Evolutionary conservation across 306 rosid species (phyloP).

Genomic region (Cicer bijugum): DNA sequence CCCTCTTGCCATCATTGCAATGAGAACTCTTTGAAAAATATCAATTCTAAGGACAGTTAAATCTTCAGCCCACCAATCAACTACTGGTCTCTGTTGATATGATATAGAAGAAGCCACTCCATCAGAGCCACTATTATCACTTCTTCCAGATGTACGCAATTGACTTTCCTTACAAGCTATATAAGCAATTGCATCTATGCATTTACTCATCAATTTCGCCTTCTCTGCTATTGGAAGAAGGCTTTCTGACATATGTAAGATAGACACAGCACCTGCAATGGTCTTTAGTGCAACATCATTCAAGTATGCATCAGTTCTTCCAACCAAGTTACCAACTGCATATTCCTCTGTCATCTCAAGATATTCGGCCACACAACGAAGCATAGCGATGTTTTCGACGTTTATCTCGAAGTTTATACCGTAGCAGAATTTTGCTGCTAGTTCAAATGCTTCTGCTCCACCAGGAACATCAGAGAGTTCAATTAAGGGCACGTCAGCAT

Average conservation of each 20-base stretch:
- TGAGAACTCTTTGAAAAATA: conserved; percentile 80
- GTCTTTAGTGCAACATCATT: conserved; percentile 81
- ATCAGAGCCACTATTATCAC: conserved; percentile 50
- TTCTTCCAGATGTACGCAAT: conserved; percentile 51
- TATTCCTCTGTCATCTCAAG: conserved; percentile 95
- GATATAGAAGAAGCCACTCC: conserved; percentile 51
- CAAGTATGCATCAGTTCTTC: conserved; percentile 76
- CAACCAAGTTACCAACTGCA: conserved; percentile 75
- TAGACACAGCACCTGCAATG: conserved; percentile 74
- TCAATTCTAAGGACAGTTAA: conserved; percentile 88
- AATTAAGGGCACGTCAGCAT: conserved; percentile 61
- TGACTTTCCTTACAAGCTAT: conserved; percentile 83
- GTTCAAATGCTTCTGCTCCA: conserved; percentile 90
- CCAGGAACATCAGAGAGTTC: conserved; percentile 79
- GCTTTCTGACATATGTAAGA: conserved; percentile 67
- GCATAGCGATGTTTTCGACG: conserved; percentile 74
- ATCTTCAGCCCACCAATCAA: conserved; percentile 99
- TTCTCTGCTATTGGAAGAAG: conserved; percentile 78
- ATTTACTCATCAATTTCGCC: conserved; percentile 70
- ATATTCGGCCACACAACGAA: conserved; percentile 87
- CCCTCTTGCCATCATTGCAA: conserved; percentile 98
- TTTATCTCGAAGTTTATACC: conserved; percentile 90
- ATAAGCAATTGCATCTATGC: conserved; percentile 86
- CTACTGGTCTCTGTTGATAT: conserved; percentile 60
- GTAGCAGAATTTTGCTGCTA: conserved; percentile 92